Percentiles rank a stretch among this genome's conserved stretches.
These are phyloP conservation scores for Oenanthe sinensis DNA, from an alignment of 129 eudicot species.

Conservation along the genomic window DNA sequence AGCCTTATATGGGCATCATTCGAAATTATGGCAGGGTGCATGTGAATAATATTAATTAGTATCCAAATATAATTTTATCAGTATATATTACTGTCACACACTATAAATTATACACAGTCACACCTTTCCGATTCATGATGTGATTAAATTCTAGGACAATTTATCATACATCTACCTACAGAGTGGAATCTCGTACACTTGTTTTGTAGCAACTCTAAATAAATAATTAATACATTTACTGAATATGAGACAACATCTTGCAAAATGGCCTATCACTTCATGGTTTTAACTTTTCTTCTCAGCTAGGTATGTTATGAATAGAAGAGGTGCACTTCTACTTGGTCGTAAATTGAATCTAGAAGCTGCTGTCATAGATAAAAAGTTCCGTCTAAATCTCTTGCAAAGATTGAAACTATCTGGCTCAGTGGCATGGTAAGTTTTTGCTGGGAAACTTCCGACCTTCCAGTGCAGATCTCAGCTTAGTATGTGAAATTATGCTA, in stretches of 20 bases:
- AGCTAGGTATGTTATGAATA: conserved; percentile 36
- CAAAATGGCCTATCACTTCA: neutral
- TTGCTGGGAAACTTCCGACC: conserved; percentile 58
- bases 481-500: conserved; percentile 78
- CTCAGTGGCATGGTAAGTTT: conserved; percentile 45
- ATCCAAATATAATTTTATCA: neutral
- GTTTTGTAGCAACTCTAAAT: no score
- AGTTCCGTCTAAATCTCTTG: conserved; percentile 43
- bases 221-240: neutral
- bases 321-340: conserved; percentile 26
- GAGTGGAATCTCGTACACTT: neutral
- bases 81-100: neutral
- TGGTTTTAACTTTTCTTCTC: conserved; percentile 14
- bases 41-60: conserved; percentile 24
- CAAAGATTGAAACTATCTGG: conserved; percentile 51
- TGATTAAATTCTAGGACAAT: neutral
- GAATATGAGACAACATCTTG: neutral
- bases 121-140: neutral
- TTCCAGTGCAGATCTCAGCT: conserved; percentile 73
- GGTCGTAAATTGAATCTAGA: conserved; percentile 33
- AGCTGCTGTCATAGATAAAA: conserved; percentile 28
- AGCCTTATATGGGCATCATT: conserved; percentile 94
- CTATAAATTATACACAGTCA: neutral
- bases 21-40: conserved; percentile 67
- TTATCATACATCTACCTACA: neutral